A percentile compares a stretch with the other conserved stretches of the same genome.
These are phyloP conservation scores for Aspergillus brunneoviolaceus DNA, from an alignment of 2,329 filamentous ascomycete species.

Conservation along the genomic window DNA sequence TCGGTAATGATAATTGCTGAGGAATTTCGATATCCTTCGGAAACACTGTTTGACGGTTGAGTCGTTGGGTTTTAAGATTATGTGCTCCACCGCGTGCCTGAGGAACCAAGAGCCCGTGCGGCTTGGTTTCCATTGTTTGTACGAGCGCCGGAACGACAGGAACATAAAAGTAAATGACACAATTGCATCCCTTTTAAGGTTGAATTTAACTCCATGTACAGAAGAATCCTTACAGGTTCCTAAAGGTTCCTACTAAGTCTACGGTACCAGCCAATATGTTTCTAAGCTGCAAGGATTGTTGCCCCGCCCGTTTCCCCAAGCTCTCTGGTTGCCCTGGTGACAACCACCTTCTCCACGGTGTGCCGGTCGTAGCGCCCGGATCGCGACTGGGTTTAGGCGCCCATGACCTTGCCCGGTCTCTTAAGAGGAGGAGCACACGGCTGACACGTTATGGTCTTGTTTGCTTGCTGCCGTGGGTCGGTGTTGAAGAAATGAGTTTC, in stretches of 20 bases:
- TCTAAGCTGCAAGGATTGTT: constrained; percentile 5
- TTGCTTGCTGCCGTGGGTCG: background rate
- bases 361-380: constrained; percentile 10
- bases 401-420: constrained; percentile 7
- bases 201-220: background rate
- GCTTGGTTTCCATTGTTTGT: background rate
- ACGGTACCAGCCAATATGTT: background rate
- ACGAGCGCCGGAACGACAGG: background rate
- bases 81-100: background rate
- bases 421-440: constrained; percentile 1
- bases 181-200: too few species aligned
- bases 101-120: background rate
- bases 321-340: constrained; percentile 16
- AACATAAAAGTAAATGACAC: background rate
- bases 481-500: background rate
- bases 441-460: background rate
- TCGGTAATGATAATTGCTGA: background rate
- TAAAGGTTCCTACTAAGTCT: too few species aligned
- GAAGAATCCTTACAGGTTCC: too few species aligned
- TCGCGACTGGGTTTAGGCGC: constrained; percentile 10
- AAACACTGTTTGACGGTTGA: background rate
- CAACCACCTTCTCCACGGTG: constrained; percentile 11
- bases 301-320: constrained; percentile 10
- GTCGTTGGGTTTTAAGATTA: background rate
- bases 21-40: background rate